These are phyloP conservation scores for Ceratocystis ficicola DNA, from an alignment of 2,329 filamentous ascomycete genomes.

Conservation along the genomic window DNA sequence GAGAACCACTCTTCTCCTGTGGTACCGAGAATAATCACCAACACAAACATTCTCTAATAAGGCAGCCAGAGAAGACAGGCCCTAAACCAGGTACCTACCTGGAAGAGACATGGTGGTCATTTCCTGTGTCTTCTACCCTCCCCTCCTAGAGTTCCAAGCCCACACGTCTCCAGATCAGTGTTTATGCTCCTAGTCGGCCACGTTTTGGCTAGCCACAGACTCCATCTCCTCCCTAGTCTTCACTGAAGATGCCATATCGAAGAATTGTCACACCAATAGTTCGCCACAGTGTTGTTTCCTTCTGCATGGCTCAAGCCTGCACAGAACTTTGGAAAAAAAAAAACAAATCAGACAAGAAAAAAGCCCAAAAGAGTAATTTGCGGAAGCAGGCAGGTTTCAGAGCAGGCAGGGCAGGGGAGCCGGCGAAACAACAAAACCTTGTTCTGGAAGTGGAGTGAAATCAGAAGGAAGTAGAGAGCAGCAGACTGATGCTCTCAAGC, in stretches of 20 bases:
- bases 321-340: background rate
- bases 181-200: background rate
- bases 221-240: background rate
- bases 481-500: background rate
- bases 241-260: background rate
- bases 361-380: slow-evolving; percentile 10
- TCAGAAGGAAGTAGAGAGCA: background rate
- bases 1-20: too few species aligned
- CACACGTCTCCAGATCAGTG: background rate
- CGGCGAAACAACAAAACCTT: slow-evolving; percentile 5
- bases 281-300: background rate
- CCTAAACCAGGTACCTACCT: background rate
- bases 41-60: background rate
- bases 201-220: background rate
- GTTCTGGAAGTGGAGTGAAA: background rate
- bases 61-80: background rate
- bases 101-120: background rate
- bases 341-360: background rate
- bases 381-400: slow-evolving; percentile 8
- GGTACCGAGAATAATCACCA: too few species aligned
- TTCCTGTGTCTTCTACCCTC: background rate
- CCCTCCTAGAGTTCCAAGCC: background rate
- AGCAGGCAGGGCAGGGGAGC: background rate
- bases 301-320: slow-evolving; percentile 2
- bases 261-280: background rate